Evolutionary conservation across 371 early-diverging fungal species (phyloP).

Genomic region (Haplosporangium sp.): DNA sequence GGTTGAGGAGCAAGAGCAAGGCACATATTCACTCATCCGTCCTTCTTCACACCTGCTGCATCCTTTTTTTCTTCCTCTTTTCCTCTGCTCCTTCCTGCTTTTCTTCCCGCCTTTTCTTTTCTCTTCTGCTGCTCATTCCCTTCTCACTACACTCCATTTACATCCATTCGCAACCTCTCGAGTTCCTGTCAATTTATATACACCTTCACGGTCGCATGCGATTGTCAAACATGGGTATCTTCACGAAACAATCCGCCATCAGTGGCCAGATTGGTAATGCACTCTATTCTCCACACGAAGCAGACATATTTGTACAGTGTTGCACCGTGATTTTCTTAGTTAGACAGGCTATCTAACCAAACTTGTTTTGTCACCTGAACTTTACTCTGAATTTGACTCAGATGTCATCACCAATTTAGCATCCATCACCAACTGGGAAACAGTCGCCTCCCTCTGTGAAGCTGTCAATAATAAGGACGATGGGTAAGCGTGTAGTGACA

Average conservation of each 20-base stretch:
- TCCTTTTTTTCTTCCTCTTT: neutral
- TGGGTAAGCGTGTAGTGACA: conserved; percentile 38
- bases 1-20: too few relatives aligned
- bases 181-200: neutral
- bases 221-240: conserved; percentile 34
- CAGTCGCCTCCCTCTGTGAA: conserved; percentile 33
- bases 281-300: neutral
- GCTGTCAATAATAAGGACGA: conserved; percentile 50
- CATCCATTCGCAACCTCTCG: neutral
- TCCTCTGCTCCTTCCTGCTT: neutral
- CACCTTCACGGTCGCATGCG: too few relatives aligned
- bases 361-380: neutral
- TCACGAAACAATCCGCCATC: conserved; percentile 44
- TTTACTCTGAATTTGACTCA: too few relatives aligned
- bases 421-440: conserved; percentile 41
- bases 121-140: neutral
- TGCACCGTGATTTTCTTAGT: neutral
- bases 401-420: conserved; percentile 34
- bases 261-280: conserved; percentile 41
- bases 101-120: conserved; percentile 1
- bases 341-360: neutral
- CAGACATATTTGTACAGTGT: too few relatives aligned
- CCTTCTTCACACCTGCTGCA: too few relatives aligned
- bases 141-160: neutral
- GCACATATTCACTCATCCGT: too few relatives aligned